Evolutionary conservation across 108 stramenopile genomes (phyloP).

Genomic region (Mediolabrus comicus): DNA sequence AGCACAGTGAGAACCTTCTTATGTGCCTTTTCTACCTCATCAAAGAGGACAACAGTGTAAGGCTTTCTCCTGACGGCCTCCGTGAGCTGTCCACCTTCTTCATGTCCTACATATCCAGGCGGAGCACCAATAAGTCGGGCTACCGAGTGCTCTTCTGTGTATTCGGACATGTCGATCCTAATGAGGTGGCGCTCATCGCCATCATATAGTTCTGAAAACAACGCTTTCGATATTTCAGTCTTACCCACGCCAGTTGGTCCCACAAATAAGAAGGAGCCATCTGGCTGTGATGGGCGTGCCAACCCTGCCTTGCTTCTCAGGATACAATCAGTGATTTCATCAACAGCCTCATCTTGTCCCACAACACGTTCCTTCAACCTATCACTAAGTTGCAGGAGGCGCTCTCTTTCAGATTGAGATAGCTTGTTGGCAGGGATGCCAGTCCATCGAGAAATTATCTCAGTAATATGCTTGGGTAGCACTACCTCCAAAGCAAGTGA

Average conservation of each 20-base stretch:
- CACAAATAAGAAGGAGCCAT: slow-evolving; percentile 76
- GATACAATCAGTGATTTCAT: slow-evolving; percentile 71
- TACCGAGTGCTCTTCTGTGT: slow-evolving; percentile 88
- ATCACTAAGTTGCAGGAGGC: slow-evolving; percentile 73
- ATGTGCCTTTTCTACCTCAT: slow-evolving; percentile 98
- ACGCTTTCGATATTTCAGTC: slow-evolving; percentile 77
- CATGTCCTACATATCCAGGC: slow-evolving; percentile 94
- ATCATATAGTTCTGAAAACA: slow-evolving; percentile 78
- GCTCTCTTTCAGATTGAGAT: slow-evolving; percentile 71
- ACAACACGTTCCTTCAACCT: slow-evolving; percentile 72
- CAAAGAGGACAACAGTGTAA: slow-evolving; percentile 93
- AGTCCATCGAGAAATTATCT: slow-evolving; percentile 81
- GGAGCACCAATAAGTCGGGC: slow-evolving; percentile 85
- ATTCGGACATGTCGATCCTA: slow-evolving; percentile 92
- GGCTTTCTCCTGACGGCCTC: slow-evolving; percentile 94
- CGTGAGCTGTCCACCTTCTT: slow-evolving; percentile 96
- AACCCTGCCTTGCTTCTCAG: slow-evolving; percentile 74
- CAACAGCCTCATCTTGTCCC: slow-evolving; percentile 84
- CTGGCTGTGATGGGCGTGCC: slow-evolving; percentile 55
- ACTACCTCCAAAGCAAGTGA: slow-evolving; percentile 83
- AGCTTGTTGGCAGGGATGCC: slow-evolving; percentile 87
- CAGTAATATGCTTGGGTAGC: slow-evolving; percentile 90
- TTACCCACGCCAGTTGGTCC: slow-evolving; percentile 90
- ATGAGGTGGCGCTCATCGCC: slow-evolving; percentile 72
- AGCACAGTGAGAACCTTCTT: slow-evolving; percentile 90